phyloP scores from a whole-genome alignment of 345 rosid genomes.

The Erodium maritimum region DNA sequence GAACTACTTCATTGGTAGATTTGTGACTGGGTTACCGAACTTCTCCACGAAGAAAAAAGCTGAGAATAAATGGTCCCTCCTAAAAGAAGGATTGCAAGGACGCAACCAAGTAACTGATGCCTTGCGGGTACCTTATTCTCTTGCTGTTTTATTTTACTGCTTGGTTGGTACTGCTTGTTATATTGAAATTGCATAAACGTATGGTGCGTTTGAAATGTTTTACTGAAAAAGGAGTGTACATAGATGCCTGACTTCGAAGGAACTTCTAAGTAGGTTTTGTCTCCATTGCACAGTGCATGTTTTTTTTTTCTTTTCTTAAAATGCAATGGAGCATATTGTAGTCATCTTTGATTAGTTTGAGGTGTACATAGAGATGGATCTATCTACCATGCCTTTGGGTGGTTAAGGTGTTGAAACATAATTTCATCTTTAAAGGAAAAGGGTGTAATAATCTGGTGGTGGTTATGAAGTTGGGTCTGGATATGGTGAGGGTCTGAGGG shows the following conservation, averaged over 20 bases:
- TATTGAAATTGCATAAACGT: not conserved
- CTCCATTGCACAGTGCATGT: not conserved
- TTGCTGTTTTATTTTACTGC: not conserved
- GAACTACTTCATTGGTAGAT: constrained; percentile 85
- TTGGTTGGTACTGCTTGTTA: not conserved
- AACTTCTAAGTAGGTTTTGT: not conserved
- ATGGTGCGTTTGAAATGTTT: not conserved
- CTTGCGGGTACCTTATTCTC: constrained; percentile 40
- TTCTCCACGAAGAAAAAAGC: constrained; percentile 72
- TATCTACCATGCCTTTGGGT: not conserved
- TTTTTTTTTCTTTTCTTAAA: too few relatives aligned
- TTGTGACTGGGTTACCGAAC: constrained; percentile 61
- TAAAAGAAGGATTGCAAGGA: constrained; percentile 84
- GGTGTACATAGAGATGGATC: too few relatives aligned
- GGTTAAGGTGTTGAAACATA: not conserved
- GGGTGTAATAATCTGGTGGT: not conserved
- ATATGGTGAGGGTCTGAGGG: too few relatives aligned
- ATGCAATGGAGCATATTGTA: not conserved
- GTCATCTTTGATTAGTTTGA: too few relatives aligned
- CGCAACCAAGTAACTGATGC: constrained; percentile 59
- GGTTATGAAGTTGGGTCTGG: not conserved
- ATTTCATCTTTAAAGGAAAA: not conserved
- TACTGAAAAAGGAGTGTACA: not conserved
- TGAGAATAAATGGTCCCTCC: constrained; percentile 83
- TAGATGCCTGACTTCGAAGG: not conserved